phyloP scores from a whole-genome alignment of 495 filamentous ascomycete species.

The Trichoderma reesei region DNA sequence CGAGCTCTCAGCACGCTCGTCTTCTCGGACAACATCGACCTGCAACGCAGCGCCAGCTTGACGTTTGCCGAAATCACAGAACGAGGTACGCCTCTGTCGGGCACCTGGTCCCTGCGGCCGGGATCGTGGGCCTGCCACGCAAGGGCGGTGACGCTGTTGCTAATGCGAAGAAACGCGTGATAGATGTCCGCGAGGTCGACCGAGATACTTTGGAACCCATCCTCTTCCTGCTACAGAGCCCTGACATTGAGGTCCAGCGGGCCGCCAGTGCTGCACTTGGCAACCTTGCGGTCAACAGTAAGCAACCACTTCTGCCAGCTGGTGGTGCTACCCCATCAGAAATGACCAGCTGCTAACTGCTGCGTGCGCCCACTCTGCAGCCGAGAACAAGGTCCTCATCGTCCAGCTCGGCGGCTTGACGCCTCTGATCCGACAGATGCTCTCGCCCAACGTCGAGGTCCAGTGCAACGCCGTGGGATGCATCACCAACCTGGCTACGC shows the following conservation, averaged over 20 bases:
- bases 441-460: slow-evolving; percentile 96
- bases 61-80: slow-evolving; percentile 99
- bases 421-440: slow-evolving; percentile 96
- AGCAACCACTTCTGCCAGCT: slow-evolving; percentile 24
- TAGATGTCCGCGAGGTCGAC: slow-evolving; percentile 95
- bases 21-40: slow-evolving; percentile 96
- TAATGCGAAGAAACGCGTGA: slow-evolving; percentile 18
- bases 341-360: slow-evolving; percentile 33
- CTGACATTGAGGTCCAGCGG: slow-evolving; percentile 93
- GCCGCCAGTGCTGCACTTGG: slow-evolving; percentile 93
- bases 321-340: neutral
- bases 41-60: slow-evolving; percentile 93
- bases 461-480: slow-evolving; percentile 98
- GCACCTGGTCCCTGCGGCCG: neutral
- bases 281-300: slow-evolving; percentile 95
- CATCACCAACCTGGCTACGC: slow-evolving; percentile 95
- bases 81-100: slow-evolving; percentile 54
- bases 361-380: slow-evolving; percentile 34
- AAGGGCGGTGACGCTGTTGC: slow-evolving; percentile 11
- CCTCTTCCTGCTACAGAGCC: slow-evolving; percentile 84
- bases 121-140: neutral
- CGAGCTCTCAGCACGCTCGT: slow-evolving; percentile 89
- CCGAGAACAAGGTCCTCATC: slow-evolving; percentile 94
- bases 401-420: slow-evolving; percentile 82
- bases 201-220: slow-evolving; percentile 92